Percentiles rank a stretch among this genome's conserved stretches.
Conservation (phyloP, 148 eudicot species). For the Vaccinium vitisidaea region DNA sequence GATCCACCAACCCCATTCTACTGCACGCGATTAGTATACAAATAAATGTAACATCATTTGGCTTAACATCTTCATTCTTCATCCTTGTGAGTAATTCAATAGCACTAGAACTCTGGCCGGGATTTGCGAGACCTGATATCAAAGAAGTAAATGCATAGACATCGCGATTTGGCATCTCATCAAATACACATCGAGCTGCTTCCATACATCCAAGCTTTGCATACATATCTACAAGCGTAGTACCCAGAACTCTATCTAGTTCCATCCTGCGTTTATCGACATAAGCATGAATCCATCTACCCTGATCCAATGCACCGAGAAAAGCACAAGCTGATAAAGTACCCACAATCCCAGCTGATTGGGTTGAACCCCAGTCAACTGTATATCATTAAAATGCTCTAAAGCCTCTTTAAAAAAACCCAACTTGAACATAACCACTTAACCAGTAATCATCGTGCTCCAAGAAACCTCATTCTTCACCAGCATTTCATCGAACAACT, state of each 20-base stretch:
- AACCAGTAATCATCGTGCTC: constrained; percentile 66
- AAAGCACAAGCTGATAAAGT: constrained; percentile 60
- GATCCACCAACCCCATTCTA: constrained; percentile 52
- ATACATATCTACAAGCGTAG: constrained; percentile 77
- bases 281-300: constrained; percentile 69
- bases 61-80: constrained; percentile 46
- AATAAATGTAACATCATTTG: constrained; percentile 58
- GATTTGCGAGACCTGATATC: constrained; percentile 67
- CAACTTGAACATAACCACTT: constrained; percentile 57
- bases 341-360: constrained; percentile 56
- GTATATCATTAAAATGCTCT: constrained; percentile 55
- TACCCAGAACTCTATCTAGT: constrained; percentile 51
- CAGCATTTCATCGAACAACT: constrained; percentile 79
- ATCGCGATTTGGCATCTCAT: constrained; percentile 47
- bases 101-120: constrained; percentile 47
- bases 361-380: constrained; percentile 47
- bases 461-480: constrained; percentile 65
- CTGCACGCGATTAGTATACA: constrained; percentile 57
- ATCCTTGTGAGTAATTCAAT: constrained; percentile 50
- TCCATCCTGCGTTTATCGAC: constrained; percentile 39
- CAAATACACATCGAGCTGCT: constrained; percentile 46
- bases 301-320: constrained; percentile 69
- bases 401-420: constrained; percentile 54
- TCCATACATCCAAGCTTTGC: constrained; percentile 70
- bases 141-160: constrained; percentile 59